Evolutionary conservation across 768 basidiomycete genomes (phyloP).

Genomic region (Goffeauzyma gilvescens): DNA sequence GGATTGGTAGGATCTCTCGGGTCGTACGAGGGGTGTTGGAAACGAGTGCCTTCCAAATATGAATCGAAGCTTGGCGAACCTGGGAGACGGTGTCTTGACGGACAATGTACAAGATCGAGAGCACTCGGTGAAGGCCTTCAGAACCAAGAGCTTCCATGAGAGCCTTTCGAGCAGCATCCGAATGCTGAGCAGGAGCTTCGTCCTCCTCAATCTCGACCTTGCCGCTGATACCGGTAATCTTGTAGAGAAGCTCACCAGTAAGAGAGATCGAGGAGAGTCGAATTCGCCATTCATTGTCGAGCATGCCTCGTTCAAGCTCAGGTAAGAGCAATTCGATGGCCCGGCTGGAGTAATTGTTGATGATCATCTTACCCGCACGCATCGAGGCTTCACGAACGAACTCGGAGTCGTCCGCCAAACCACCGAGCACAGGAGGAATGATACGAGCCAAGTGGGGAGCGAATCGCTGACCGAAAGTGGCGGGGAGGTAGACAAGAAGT

Average conservation of each 20-base stretch:
- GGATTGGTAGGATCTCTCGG: conserved; percentile 72
- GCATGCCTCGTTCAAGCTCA: conserved; percentile 84
- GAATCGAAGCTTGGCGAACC: conserved; percentile 76
- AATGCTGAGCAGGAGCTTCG: conserved; percentile 45
- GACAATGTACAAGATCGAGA: conserved; percentile 77
- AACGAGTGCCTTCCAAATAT: conserved; percentile 96
- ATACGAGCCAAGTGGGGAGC: conserved; percentile 89
- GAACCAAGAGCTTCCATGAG: conserved; percentile 70
- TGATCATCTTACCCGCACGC: conserved; percentile 96
- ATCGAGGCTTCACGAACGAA: conserved; percentile 93
- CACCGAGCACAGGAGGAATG: conserved; percentile 74
- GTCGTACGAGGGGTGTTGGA: conserved; percentile 45
- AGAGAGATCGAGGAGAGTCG: conserved; percentile 88
- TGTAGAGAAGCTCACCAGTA: conserved; percentile 88
- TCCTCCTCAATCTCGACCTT: conserved; percentile 54
- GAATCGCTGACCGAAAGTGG: conserved; percentile 91
- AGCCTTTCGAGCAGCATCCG: conserved; percentile 65
- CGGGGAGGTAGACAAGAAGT: conserved; percentile 77
- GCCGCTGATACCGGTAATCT: conserved; percentile 82
- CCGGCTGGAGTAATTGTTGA: conserved; percentile 75
- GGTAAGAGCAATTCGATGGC: conserved; percentile 87
- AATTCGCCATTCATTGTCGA: conserved; percentile 86
- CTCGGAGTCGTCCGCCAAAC: conserved; percentile 80
- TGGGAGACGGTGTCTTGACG: conserved; percentile 78
- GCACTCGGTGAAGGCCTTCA: conserved; percentile 73